These are phyloP conservation scores for Prunus mongolica DNA, from an alignment of 306 rosid genomes.

Conservation along the genomic window DNA sequence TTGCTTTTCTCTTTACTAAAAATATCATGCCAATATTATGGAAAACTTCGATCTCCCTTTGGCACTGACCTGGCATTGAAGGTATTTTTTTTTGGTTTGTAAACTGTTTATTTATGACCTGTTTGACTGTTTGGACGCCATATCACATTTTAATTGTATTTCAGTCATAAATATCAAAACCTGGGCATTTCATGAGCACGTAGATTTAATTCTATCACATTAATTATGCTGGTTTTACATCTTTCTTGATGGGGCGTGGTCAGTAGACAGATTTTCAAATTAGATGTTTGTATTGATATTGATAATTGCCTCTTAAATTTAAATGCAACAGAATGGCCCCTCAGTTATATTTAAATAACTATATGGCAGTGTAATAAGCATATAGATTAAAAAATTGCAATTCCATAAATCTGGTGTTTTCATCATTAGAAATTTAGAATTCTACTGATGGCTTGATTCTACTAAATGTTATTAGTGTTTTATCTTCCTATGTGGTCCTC, in stretches of 20 bases:
- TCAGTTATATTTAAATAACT: background rate
- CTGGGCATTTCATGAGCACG: background rate
- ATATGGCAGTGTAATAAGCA: background rate
- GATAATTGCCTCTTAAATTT: background rate
- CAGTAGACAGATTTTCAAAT: background rate
- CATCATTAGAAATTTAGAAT: background rate
- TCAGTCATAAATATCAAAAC: background rate
- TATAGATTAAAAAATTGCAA: background rate
- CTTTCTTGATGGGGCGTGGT: background rate
- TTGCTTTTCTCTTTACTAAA: slow-evolving; percentile 73
- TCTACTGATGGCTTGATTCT: background rate
- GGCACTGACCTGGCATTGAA: slow-evolving; percentile 49
- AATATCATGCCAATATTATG: slow-evolving; percentile 69
- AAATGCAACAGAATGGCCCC: background rate
- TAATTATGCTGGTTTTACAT: background rate
- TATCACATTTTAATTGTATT: background rate
- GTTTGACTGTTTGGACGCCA: background rate
- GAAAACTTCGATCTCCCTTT: slow-evolving; percentile 78
- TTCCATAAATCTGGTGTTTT: background rate
- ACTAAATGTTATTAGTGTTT: background rate
- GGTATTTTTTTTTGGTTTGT: slow-evolving; percentile 38
- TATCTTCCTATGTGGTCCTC: background rate
- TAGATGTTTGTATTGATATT: background rate
- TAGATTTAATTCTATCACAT: background rate
- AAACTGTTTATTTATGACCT: background rate